Conservation (phyloP, 2,329 filamentous ascomycete species). For the Aspergillus pseudoglaucus region DNA sequence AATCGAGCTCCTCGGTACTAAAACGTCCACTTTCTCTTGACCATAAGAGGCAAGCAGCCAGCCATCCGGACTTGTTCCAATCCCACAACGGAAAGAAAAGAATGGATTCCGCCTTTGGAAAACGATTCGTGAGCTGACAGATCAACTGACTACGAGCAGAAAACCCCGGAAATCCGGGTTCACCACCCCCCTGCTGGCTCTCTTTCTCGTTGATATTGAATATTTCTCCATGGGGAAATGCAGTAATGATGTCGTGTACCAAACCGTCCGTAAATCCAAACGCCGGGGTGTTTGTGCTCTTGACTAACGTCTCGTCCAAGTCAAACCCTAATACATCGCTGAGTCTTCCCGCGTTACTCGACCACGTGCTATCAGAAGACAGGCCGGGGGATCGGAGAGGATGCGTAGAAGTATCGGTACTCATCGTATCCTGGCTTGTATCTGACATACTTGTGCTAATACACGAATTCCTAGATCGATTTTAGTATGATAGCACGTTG, state of each 20-base stretch:
- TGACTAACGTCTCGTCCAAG: slow-evolving; percentile 1
- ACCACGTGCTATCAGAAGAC: slow-evolving; percentile 4
- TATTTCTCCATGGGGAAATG: slow-evolving; percentile 11
- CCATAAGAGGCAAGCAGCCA: slow-evolving; percentile 27
- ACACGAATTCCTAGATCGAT: not conserved
- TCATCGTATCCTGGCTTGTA: not conserved
- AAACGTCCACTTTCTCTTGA: slow-evolving; percentile 14
- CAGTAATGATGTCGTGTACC: slow-evolving; percentile 11
- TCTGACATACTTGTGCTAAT: not conserved
- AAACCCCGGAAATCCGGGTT: not conserved
- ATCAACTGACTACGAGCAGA: not conserved
- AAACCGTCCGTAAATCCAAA: slow-evolving; percentile 9
- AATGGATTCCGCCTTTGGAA: slow-evolving; percentile 20
- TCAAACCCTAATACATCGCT: slow-evolving; percentile 10
- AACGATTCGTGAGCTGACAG: slow-evolving; percentile 2
- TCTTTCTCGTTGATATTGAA: slow-evolving; percentile 6
- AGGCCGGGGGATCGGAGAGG: slow-evolving; percentile 4
- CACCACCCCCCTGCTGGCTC: not conserved
- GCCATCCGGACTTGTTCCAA: slow-evolving; percentile 27
- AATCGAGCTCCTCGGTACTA: slow-evolving; percentile 24
- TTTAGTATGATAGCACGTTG: not conserved
- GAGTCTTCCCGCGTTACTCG: slow-evolving; percentile 7
- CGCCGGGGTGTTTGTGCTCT: not conserved
- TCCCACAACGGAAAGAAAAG: slow-evolving; percentile 31
- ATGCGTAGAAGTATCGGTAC: not conserved